These are phyloP conservation scores for Blastocystis sp. DNA, from an alignment of 352 stramenopile species.

Conservation along the genomic window DNA sequence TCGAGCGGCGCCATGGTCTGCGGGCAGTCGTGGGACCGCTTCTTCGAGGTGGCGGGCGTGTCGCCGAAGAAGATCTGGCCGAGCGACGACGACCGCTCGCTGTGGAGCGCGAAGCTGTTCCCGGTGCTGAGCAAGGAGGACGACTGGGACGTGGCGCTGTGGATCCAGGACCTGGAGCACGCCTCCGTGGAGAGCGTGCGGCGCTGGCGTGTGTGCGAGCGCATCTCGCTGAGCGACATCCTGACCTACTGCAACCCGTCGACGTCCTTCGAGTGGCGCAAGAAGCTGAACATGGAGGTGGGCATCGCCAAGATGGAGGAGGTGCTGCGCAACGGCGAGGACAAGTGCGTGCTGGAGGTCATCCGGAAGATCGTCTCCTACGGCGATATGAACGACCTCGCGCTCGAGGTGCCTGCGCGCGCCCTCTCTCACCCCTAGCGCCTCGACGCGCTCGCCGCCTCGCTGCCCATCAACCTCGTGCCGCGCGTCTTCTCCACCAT, in stretches of 20 bases:
- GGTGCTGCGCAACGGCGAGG: slow-evolving; percentile 36
- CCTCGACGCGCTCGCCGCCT: slow-evolving; percentile 28
- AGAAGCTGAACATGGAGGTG: slow-evolving; percentile 61
- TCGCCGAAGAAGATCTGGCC: slow-evolving; percentile 30
- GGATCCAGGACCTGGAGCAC: slow-evolving; percentile 64
- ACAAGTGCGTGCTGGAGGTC: slow-evolving; percentile 53
- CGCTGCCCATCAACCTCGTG: background rate
- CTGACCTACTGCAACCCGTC: slow-evolving; percentile 46
- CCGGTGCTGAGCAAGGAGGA: slow-evolving; percentile 43
- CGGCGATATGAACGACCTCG: slow-evolving; percentile 50
- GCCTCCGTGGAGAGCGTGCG: slow-evolving; percentile 20
- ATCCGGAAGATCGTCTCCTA: slow-evolving; percentile 67
- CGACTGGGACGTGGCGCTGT: slow-evolving; percentile 37
- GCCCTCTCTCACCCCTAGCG: background rate
- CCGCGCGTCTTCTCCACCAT: slow-evolving; percentile 68
- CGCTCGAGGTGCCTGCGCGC: background rate
- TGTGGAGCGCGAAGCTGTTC: slow-evolving; percentile 70
- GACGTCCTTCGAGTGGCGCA: slow-evolving; percentile 67
- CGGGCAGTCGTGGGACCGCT: slow-evolving; percentile 64
- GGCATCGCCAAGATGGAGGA: slow-evolving; percentile 46
- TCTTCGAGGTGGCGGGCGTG: slow-evolving; percentile 65
- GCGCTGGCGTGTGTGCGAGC: slow-evolving; percentile 66
- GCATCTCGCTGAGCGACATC: slow-evolving; percentile 69
- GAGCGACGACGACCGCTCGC: slow-evolving; percentile 31
- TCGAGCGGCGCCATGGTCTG: slow-evolving; percentile 35